phyloP scores from a whole-genome alignment of 2,329 filamentous ascomycete species.

The Aureobasidium melanogenum region DNA sequence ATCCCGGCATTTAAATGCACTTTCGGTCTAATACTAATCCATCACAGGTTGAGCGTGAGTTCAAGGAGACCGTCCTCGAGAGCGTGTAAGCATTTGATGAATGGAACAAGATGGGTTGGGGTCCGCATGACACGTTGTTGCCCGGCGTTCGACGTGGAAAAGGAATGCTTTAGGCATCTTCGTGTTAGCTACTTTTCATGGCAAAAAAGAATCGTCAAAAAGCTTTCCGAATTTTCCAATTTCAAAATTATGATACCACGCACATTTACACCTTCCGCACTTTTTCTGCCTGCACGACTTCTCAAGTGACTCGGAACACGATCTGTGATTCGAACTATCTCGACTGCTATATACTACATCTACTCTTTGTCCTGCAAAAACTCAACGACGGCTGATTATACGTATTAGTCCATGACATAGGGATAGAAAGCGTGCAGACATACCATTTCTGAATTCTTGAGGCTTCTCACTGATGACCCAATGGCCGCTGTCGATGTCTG shows the following conservation, averaged over 20 bases:
- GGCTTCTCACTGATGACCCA: constrained; percentile 89
- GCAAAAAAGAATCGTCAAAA: constrained; percentile 16
- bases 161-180: constrained; percentile 15
- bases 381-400: constrained; percentile 49
- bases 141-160: constrained; percentile 15
- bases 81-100: constrained; percentile 59
- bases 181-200: constrained; percentile 16
- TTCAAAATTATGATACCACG: constrained; percentile 11
- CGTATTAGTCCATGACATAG: background rate
- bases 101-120: constrained; percentile 13
- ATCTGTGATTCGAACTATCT: background rate
- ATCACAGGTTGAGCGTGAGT: constrained; percentile 66
- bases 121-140: constrained; percentile 13
- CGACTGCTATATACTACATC: background rate
- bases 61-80: constrained; percentile 96
- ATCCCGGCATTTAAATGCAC: background rate
- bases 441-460: constrained; percentile 66
- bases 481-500: constrained; percentile 70
- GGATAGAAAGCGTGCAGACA: constrained; percentile 20
- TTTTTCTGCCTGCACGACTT: background rate
- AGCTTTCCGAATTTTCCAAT: constrained; percentile 10
- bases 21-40: background rate
- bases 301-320: background rate
- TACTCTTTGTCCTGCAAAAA: constrained; percentile 48
- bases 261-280: background rate